phyloP scores from a whole-genome alignment of 148 eudicot genomes.

The Polygonum aviculare region DNA sequence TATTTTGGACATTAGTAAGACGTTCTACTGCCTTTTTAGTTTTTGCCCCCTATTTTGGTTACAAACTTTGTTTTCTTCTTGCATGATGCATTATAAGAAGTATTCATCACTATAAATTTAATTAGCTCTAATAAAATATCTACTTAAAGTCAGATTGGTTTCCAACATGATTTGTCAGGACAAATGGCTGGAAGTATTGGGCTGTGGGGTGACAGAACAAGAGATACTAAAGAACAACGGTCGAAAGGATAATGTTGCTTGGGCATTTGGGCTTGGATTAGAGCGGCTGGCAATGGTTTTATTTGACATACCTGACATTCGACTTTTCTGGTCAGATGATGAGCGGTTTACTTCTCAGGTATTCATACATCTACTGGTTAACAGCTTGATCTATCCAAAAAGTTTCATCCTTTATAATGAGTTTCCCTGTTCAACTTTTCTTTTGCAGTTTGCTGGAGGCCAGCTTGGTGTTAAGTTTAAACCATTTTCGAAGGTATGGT shows the following conservation, averaged over 20 bases:
- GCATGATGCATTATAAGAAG: background rate
- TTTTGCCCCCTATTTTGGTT: background rate
- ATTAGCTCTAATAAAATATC: background rate
- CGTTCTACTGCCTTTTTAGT: background rate
- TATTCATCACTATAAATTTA: background rate
- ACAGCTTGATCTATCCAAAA: no score
- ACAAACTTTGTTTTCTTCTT: background rate
- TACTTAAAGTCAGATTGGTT: background rate
- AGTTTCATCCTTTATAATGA: background rate
- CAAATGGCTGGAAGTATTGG: conserved; percentile 95
- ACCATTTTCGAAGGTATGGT: conserved; percentile 98
- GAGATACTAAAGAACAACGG: conserved; percentile 85
- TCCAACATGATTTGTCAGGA: conserved; percentile 42
- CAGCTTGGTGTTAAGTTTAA: conserved; percentile 84
- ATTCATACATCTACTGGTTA: background rate
- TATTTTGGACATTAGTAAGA: background rate
- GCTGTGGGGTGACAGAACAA: conserved; percentile 94
- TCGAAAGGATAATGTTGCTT: conserved; percentile 60
- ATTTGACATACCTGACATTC: conserved; percentile 91
- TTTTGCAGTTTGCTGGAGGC: conserved; percentile 68
- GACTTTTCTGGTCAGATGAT: conserved; percentile 89
- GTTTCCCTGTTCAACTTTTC: background rate
- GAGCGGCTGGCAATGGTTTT: conserved; percentile 97
- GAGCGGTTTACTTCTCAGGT: conserved; percentile 94
- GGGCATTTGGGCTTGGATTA: conserved; percentile 99